Evolutionary conservation across 768 basidiomycete genomes (phyloP).

Genomic region (Tricholoma terreum): DNA sequence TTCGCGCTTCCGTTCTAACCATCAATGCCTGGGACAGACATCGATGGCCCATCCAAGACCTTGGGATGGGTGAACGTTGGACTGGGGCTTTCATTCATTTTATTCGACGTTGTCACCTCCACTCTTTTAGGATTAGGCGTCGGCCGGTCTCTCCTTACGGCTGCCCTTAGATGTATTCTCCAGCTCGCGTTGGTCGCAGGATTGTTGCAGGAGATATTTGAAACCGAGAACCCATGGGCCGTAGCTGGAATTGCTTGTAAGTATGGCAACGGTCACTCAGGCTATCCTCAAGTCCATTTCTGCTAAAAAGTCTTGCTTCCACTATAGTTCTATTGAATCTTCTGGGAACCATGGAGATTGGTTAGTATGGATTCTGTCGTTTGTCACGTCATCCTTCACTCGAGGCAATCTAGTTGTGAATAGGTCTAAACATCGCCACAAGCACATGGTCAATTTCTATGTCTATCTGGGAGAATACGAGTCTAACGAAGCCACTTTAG

Average conservation of each 20-base stretch:
- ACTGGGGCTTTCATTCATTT: slow-evolving; percentile 7
- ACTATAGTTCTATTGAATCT: slow-evolving; percentile 63
- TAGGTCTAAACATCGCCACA: slow-evolving; percentile 70
- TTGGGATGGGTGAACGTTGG: slow-evolving; percentile 7
- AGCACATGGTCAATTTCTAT: slow-evolving; percentile 58
- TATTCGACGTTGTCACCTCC: slow-evolving; percentile 3
- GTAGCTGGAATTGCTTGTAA: slow-evolving; percentile 70
- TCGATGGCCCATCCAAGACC: neutral
- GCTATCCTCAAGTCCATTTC: neutral
- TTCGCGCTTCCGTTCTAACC: no score
- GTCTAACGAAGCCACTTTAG: slow-evolving; percentile 27
- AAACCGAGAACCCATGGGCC: slow-evolving; percentile 67
- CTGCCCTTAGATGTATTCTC: slow-evolving; percentile 68
- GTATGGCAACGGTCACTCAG: slow-evolving; percentile 22
- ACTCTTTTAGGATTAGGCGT: slow-evolving; percentile 57
- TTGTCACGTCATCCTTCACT: neutral
- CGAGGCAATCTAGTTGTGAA: slow-evolving; percentile 53
- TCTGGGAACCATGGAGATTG: slow-evolving; percentile 75
- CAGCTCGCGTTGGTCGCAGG: slow-evolving; percentile 74
- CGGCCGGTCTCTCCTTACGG: slow-evolving; percentile 61
- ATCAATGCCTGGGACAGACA: no score
- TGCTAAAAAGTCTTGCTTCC: neutral
- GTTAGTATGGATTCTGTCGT: slow-evolving; percentile 35
- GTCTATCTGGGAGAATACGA: neutral
- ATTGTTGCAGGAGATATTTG: slow-evolving; percentile 69